Percentiles rank a stretch among this genome's conserved stretches.
phyloP scores from a whole-genome alignment of 176 grass and related monocot genomes.

The Puya raimondii region DNA sequence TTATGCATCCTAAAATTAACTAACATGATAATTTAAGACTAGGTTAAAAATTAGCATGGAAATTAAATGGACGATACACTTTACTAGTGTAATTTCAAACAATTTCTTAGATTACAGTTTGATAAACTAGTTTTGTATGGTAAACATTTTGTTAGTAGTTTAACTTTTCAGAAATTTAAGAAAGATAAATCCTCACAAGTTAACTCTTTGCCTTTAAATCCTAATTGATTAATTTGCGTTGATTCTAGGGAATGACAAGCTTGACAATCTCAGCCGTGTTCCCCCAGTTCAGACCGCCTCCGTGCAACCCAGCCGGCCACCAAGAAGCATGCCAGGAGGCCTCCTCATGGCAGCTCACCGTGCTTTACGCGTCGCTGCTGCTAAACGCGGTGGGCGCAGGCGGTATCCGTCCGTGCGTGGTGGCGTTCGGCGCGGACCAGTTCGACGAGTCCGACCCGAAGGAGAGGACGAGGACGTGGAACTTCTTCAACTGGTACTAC shows the following conservation, averaged over 20 bases:
- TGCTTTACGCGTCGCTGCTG: conserved; percentile 48
- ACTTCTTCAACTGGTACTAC: conserved; percentile 98
- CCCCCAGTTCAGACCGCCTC: conserved; percentile 43
- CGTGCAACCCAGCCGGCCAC: conserved; percentile 20
- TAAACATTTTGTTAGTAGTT: too few relatives aligned
- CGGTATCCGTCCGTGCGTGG: conserved; percentile 69
- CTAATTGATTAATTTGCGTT: neutral
- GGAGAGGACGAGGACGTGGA: conserved; percentile 55
- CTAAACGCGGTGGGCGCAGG: conserved; percentile 66
- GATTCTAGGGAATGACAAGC: conserved; percentile 48
- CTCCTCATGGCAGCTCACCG: conserved; percentile 45
- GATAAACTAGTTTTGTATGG: too few relatives aligned
- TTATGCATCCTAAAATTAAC: too few relatives aligned
- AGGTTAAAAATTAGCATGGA: too few relatives aligned
- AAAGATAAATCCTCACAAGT: too few relatives aligned
- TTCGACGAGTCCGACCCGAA: conserved; percentile 62
- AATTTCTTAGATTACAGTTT: too few relatives aligned
- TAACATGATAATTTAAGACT: too few relatives aligned
- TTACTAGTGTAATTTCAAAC: too few relatives aligned
- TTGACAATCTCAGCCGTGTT: conserved; percentile 63
- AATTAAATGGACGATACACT: too few relatives aligned
- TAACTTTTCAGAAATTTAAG: too few relatives aligned
- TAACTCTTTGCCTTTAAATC: too few relatives aligned
- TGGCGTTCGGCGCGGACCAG: conserved; percentile 77
- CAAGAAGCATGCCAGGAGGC: conserved; percentile 37